Percentiles rank a stretch among this genome's conserved stretches.
These are phyloP conservation scores for Coniosporium apollinis DNA, from an alignment of 495 filamentous ascomycete species.

Conservation along the genomic window DNA sequence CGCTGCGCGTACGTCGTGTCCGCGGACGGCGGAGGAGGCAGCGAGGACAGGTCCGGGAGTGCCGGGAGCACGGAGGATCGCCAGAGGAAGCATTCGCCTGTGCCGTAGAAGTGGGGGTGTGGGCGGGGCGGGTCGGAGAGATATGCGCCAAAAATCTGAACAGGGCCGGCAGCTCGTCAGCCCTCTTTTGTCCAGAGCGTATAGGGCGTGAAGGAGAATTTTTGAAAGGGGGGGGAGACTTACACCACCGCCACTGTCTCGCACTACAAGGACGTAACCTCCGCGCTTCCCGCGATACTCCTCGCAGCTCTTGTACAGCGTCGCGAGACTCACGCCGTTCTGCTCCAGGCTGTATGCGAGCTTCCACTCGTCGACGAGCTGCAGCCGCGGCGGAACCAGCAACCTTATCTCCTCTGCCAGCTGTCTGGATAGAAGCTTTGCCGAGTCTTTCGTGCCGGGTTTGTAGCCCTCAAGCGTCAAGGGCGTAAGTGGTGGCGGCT, in stretches of 20 bases:
- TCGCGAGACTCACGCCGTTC: conserved; percentile 72
- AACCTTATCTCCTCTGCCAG: conserved; percentile 90
- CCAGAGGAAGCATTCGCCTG: conserved; percentile 97
- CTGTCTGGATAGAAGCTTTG: conserved; percentile 41
- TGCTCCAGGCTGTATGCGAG: conserved; percentile 84
- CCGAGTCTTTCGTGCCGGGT: conserved; percentile 10
- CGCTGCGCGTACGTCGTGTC: conserved; percentile 56
- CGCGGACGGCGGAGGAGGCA: conserved; percentile 58
- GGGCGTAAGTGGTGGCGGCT: conserved; percentile 27
- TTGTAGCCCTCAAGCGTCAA: conserved; percentile 22
- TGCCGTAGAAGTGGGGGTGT: conserved; percentile 76
- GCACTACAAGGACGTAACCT: conserved; percentile 74
- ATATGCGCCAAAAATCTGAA: conserved; percentile 80
- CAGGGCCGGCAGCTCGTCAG: too few relatives aligned
- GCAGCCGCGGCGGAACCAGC: conserved; percentile 68
- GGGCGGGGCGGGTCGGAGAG: conserved; percentile 75
- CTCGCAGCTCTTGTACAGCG: conserved; percentile 66
- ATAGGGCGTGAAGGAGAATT: neutral
- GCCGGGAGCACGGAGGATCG: conserved; percentile 47
- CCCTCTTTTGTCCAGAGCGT: too few relatives aligned
- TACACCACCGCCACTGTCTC: conserved; percentile 57
- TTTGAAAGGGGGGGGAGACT: conserved; percentile 17
- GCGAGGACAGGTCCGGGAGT: conserved; percentile 30
- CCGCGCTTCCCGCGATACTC: conserved; percentile 48
- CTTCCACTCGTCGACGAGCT: conserved; percentile 74